phyloP scores from a whole-genome alignment of 1,284 basidiomycete species.

The Tilletia caries region DNA sequence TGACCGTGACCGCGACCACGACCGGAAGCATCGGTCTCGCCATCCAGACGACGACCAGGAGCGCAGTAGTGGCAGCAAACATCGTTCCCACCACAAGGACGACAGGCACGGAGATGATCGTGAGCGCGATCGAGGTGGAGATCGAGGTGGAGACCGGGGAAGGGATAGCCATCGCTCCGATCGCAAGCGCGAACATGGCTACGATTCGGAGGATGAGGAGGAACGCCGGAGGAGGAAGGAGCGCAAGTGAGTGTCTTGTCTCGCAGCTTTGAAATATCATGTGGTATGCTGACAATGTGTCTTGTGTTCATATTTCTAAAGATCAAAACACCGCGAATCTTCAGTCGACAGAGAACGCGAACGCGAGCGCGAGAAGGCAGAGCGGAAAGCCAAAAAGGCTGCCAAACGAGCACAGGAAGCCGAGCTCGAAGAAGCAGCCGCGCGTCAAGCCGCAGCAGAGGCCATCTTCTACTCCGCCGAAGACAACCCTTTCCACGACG shows the following conservation, averaged over 20 bases:
- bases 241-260: conserved; percentile 8
- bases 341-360: conserved; percentile 19
- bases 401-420: conserved; percentile 31
- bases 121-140: conserved; percentile 6
- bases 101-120: background rate
- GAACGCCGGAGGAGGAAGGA: conserved; percentile 15
- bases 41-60: conserved; percentile 15
- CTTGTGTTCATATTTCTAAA: background rate
- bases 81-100: background rate
- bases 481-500: conserved; percentile 96
- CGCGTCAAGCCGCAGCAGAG: conserved; percentile 43
- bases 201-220: conserved; percentile 16
- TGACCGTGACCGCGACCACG: background rate
- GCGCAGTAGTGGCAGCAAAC: conserved; percentile 4
- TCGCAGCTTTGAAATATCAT: background rate
- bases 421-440: conserved; percentile 29
- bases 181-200: conserved; percentile 16
- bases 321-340: conserved; percentile 26
- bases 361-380: conserved; percentile 18
- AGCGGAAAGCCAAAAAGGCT: conserved; percentile 40
- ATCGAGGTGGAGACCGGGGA: too few relatives aligned
- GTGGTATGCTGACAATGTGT: background rate
- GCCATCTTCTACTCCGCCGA: conserved; percentile 71
- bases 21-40: conserved; percentile 2
- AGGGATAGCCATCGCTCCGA: conserved; percentile 11